Evolutionary conservation across 2,329 filamentous ascomycete species (phyloP).

Genomic region (Talaromyces rugulosus): DNA sequence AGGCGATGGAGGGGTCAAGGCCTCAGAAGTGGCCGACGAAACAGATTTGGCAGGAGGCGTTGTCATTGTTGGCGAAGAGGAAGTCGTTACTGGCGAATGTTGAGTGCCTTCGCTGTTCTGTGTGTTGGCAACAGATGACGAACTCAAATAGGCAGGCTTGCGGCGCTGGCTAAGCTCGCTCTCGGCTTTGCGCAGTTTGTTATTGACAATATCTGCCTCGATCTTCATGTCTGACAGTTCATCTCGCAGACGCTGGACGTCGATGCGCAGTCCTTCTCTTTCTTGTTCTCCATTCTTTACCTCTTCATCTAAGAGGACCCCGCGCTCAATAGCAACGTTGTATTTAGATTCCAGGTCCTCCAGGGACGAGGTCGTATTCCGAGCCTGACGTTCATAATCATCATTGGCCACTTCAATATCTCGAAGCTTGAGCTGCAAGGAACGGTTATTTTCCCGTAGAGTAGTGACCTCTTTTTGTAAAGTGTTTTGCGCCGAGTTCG

Average conservation of each 20-base stretch:
- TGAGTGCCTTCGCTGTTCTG: slow-evolving; percentile 69
- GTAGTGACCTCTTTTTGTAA: slow-evolving; percentile 95
- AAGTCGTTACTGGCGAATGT: slow-evolving; percentile 71
- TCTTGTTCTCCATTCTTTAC: slow-evolving; percentile 89
- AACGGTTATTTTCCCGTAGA: slow-evolving; percentile 77
- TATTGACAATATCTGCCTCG: slow-evolving; percentile 87
- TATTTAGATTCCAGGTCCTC: slow-evolving; percentile 98
- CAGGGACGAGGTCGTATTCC: slow-evolving; percentile 90
- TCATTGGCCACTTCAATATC: slow-evolving; percentile 98
- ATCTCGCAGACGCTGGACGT: slow-evolving; percentile 82
- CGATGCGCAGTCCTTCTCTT: slow-evolving; percentile 81
- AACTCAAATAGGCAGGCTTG: slow-evolving; percentile 48
- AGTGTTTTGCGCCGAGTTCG: slow-evolving; percentile 73
- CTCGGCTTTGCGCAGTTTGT: slow-evolving; percentile 78
- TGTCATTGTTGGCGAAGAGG: slow-evolving; percentile 83
- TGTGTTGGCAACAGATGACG: slow-evolving; percentile 43
- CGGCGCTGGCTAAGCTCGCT: slow-evolving; percentile 47
- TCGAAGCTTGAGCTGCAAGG: slow-evolving; percentile 75
- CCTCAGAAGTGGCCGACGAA: slow-evolving; percentile 57
- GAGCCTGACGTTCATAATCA: slow-evolving; percentile 93
- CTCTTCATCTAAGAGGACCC: slow-evolving; percentile 92
- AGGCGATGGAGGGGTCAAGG: slow-evolving; percentile 84
- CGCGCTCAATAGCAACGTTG: slow-evolving; percentile 87
- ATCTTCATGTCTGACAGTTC: slow-evolving; percentile 92
- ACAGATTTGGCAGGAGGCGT: slow-evolving; percentile 75